Conservation (phyloP, 148 eudicot genomes). For the Tetragonia tetragonoides region DNA sequence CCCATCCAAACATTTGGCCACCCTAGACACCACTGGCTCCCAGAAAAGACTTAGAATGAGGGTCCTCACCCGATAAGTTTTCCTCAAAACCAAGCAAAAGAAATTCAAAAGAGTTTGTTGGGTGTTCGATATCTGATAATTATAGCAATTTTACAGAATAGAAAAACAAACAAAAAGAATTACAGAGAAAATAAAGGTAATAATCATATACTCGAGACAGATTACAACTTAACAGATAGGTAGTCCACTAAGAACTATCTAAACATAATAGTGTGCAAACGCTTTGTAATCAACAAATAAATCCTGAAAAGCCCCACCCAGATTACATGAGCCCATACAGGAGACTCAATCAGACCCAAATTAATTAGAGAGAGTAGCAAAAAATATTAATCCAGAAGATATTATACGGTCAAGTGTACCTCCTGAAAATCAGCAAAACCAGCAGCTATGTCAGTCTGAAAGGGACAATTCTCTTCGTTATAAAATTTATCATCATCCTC, state of each 20-base stretch:
- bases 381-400: background rate
- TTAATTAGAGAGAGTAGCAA: background rate
- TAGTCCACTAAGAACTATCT: background rate
- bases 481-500: conserved; percentile 19
- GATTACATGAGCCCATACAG: background rate
- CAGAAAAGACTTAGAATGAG: background rate
- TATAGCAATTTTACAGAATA: no score
- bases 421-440: conserved; percentile 37
- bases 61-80: background rate
- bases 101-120: background rate
- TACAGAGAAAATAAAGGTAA: background rate
- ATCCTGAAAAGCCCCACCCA: background rate
- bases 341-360: background rate
- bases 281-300: background rate
- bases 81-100: background rate
- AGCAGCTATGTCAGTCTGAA: conserved; percentile 38
- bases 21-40: background rate
- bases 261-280: background rate
- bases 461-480: conserved; percentile 37
- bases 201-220: background rate
- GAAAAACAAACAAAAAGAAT: background rate
- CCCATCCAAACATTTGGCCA: no score
- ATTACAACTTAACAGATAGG: background rate
- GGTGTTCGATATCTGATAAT: no score
- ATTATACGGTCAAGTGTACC: conserved; percentile 30